phyloP scores from a whole-genome alignment of 2,329 filamentous ascomycete genomes.

The Gnomoniopsis sp. region DNA sequence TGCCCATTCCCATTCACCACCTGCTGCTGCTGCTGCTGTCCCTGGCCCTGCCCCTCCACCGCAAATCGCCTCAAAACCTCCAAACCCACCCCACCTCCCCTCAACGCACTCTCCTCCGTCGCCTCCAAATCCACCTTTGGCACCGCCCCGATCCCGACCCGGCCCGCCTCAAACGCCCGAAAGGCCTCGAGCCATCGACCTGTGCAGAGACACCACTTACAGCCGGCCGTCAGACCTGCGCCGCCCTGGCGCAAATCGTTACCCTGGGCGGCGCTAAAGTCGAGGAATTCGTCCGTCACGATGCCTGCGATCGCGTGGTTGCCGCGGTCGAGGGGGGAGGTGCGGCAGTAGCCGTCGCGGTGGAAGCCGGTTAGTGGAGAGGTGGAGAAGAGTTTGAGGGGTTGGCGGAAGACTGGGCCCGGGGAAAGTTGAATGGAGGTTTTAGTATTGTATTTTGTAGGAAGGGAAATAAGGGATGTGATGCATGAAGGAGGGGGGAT shows the following conservation, averaged over 20 bases:
- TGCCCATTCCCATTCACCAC: constrained; percentile 70
- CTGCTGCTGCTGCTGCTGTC: constrained; percentile 73
- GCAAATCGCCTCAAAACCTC: constrained; percentile 49
- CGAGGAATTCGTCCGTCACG: constrained; percentile 58
- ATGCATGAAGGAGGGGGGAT: no score
- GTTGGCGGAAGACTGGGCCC: constrained; percentile 57
- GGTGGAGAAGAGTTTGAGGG: constrained; percentile 54
- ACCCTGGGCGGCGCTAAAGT: constrained; percentile 55
- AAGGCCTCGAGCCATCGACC: constrained; percentile 58
- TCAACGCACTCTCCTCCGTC: constrained; percentile 49
- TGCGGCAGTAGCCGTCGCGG: constrained; percentile 57
- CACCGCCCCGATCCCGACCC: constrained; percentile 27
- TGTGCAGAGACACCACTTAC: constrained; percentile 63
- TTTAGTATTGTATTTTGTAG: no score
- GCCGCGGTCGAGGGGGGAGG: constrained; percentile 49
- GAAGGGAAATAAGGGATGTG: no score
- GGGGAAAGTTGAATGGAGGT: no score
- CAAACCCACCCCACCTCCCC: constrained; percentile 36
- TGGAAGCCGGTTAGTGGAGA: constrained; percentile 59
- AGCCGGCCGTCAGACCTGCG: constrained; percentile 51
- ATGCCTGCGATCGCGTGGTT: constrained; percentile 59
- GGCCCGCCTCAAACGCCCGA: constrained; percentile 45
- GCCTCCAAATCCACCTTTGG: constrained; percentile 44
- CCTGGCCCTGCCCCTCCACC: constrained; percentile 17
- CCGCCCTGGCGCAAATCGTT: constrained; percentile 51